Base-by-base conservation (phyloP, 176 grass and related monocot genomes). In the Oryza glumipatula region DNA sequence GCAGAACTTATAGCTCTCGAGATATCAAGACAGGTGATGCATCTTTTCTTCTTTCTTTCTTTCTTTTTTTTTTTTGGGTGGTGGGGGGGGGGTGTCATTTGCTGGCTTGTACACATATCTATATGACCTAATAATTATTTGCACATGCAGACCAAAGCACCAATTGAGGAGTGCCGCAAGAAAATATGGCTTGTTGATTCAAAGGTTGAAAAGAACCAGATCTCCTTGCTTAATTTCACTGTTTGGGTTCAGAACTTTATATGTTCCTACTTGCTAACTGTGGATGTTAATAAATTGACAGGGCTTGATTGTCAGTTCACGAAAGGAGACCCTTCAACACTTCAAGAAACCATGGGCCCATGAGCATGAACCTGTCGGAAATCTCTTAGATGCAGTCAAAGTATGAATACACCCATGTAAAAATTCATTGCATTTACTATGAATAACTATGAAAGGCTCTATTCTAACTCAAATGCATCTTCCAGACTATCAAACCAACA, bases 311-410 rank as follows among this genome's bases (percentile, higher is more conserved):
- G 89, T 95, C 65, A 87, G 61, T 76, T 73, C 93, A n/a, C 89
- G 96, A 76, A 86, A 90, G 83, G 89, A 92, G 46, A 90, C 96
- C 28, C 96, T 98, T 87, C 93, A 98, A 89, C 96, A 94, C 77
- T 98, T 98, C 83, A 98, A 98, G 91, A 90, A 98, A 89, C 93
- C 96, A 65, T 95, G 96, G 96, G 96, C 96, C 12, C 96, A 98
- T 87, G 89, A 98, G 17, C 96, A 95, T 73, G 83, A 90, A 72
- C 88, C 78, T 73, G 68, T 95, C 2, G 47, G 48, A 66, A 94
- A 85, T 46, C 93, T 98, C 82, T 89, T 98, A 52, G 93, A 92
- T 82, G 91, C 89, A 54, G 85, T 98, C 71, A 84, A 98, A 28
- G 96, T 98, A 89, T 83, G 43, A 47, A 21, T 61, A 2, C 71